Evolutionary conservation across 495 filamentous ascomycete genomes (phyloP), one percentile per base, ranked within the genome.

Genomic region (Amniculicola lignicola): DNA sequence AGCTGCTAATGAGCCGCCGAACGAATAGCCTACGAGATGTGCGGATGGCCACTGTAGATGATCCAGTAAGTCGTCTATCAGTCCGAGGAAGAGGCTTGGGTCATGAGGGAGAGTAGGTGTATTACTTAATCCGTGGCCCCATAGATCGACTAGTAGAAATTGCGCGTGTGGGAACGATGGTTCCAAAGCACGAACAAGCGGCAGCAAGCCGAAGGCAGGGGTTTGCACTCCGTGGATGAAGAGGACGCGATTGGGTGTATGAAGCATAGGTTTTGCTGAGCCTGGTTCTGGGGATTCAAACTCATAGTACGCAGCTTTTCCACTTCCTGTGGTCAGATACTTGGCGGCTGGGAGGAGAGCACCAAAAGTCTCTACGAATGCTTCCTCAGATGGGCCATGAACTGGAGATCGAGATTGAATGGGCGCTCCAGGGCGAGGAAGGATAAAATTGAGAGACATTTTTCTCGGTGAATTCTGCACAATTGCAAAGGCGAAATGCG

Each of bases 231-330:
- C 67, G 44, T 69, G 67, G 15, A 67, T 50, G 31, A 67, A 40
- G 27, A 69, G 50, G 0, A 66, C 58, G n/a, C 51, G 55, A 31
- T 22, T 16, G 23, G 54, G 54, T 28, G 23, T 15, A 48, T 48
- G 39, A 63, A 55, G 45, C 2, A 74, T 48, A 33, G 7, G 7
- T 33, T 33, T 7, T 7, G 7, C 7, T n/a, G 29, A 33, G 16
- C 10, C 10, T 9, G 37, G 9, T n/a, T n/a, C n/a, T n/a, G n/a
- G n/a, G n/a, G n/a, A n/a, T n/a, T n/a, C n/a, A 6, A 40, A 18
- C 19, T 62, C 33, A 59, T 76, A 75, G 44, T 72, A 75, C 3
- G 72, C 69, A 0, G 64, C 68, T 51, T 42, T 54, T 39, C 74
- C 74, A 21, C 36, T 50, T 9, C 46, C 39, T 0, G 69, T 72